Percentiles rank a stretch among this genome's conserved stretches.
phyloP scores from a whole-genome alignment of 768 basidiomycete genomes.

The Porpolomopsis calyptriformis region DNA sequence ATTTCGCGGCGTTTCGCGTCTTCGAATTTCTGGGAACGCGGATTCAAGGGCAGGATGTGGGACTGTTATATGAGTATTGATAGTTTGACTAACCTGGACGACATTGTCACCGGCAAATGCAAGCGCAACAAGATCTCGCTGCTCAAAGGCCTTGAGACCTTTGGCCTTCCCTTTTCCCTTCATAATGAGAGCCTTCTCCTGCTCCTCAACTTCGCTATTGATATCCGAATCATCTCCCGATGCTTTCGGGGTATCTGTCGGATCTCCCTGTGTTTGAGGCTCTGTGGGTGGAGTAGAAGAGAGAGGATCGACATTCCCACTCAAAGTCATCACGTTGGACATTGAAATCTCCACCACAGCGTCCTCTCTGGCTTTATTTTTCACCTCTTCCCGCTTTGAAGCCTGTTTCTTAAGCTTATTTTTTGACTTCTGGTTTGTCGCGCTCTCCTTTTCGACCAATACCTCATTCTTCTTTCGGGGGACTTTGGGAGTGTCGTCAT shows the following conservation, averaged over 20 bases:
- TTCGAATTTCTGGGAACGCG: constrained; percentile 59
- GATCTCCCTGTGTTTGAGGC: constrained; percentile 31
- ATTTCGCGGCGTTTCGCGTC: constrained; percentile 75
- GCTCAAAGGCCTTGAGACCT: constrained; percentile 63
- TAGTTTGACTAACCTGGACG: constrained; percentile 49
- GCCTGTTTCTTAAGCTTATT: constrained; percentile 62
- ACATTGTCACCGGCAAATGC: constrained; percentile 98
- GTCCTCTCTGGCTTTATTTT: constrained; percentile 57
- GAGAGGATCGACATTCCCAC: constrained; percentile 8
- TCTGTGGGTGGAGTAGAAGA: constrained; percentile 19
- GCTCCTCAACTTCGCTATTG: constrained; percentile 61
- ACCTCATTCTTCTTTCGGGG: constrained; percentile 68
- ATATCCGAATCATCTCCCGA: constrained; percentile 44
- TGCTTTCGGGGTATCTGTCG: constrained; percentile 39
- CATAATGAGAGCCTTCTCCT: constrained; percentile 37
- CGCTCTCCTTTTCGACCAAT: constrained; percentile 57
- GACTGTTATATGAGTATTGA: constrained; percentile 2
- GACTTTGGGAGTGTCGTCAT: constrained; percentile 30
- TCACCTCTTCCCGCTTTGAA: constrained; percentile 45
- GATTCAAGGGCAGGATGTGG: constrained; percentile 3
- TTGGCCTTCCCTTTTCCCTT: constrained; percentile 37
- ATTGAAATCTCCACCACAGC: constrained; percentile 69
- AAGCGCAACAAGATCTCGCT: constrained; percentile 83
- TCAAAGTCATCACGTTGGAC: constrained; percentile 36
- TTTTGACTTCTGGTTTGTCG: constrained; percentile 51